A percentile compares a stretch with the other conserved stretches of the same genome.
phyloP scores from a whole-genome alignment of 1,284 basidiomycete species.

The Rhodotorula sp. region DNA sequence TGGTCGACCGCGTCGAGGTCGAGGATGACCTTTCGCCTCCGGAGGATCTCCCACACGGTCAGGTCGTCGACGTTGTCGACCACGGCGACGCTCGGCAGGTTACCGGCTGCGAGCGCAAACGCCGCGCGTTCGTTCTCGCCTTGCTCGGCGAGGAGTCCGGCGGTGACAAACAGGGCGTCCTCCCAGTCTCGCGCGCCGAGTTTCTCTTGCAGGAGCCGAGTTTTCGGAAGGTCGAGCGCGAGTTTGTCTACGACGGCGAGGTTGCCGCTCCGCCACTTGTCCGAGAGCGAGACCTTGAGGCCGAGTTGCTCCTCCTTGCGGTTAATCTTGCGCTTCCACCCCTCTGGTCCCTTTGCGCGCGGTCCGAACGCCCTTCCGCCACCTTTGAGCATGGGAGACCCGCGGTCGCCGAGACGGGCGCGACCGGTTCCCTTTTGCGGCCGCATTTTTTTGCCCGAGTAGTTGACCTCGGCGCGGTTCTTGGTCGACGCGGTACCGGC shows the following conservation, averaged over 20 bases:
- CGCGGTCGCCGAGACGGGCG: conserved; percentile 84
- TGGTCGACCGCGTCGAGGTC: conserved; percentile 38
- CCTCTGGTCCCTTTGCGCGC: conserved; percentile 38
- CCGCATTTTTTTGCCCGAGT: conserved; percentile 81
- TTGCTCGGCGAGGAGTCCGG: background rate
- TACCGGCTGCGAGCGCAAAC: conserved; percentile 37
- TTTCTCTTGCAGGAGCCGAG: conserved; percentile 22
- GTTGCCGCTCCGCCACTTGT: conserved; percentile 39
- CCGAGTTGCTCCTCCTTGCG: conserved; percentile 40
- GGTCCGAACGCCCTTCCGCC: conserved; percentile 61
- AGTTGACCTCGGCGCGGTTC: conserved; percentile 82
- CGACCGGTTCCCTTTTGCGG: conserved; percentile 88
- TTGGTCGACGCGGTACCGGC: conserved; percentile 90
- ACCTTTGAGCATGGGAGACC: conserved; percentile 84
- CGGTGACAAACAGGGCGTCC: conserved; percentile 31
- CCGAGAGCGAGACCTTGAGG: conserved; percentile 34
- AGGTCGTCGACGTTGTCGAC: conserved; percentile 27
- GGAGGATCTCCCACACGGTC: conserved; percentile 38
- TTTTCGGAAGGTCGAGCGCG: conserved; percentile 23
- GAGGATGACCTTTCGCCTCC: conserved; percentile 32
- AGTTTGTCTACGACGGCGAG: conserved; percentile 34
- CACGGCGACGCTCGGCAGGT: conserved; percentile 30
- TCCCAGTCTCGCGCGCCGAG: conserved; percentile 25
- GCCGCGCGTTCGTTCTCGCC: conserved; percentile 16
- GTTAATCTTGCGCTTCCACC: conserved; percentile 40